Evolutionary conservation across 2,329 filamentous ascomycete genomes (phyloP).

Genomic region (Xylariaceae sp.): DNA sequence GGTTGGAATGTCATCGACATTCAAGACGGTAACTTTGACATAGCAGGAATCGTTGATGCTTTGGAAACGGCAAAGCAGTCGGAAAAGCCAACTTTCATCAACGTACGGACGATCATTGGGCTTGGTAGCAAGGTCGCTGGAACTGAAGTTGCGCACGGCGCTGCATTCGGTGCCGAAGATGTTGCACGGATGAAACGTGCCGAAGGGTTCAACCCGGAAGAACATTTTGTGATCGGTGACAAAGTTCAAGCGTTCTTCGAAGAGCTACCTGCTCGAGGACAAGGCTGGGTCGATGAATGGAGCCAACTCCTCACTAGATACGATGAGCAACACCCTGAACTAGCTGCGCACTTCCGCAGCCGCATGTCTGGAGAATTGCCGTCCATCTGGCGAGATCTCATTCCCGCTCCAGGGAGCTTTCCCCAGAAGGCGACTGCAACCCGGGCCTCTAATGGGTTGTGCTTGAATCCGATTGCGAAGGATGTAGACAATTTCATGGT

Average conservation of each 20-base stretch:
- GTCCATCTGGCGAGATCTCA: constrained; percentile 50
- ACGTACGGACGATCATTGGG: constrained; percentile 58
- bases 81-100: constrained; percentile 58
- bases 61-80: constrained; percentile 45
- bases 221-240: constrained; percentile 49
- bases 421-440: constrained; percentile 53
- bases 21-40: constrained; percentile 50
- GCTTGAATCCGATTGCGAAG: constrained; percentile 51
- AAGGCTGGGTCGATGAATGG: constrained; percentile 52
- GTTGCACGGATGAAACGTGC: constrained; percentile 55
- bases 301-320: constrained; percentile 48
- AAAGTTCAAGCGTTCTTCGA: constrained; percentile 55
- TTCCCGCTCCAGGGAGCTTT: constrained; percentile 47
- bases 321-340: constrained; percentile 25
- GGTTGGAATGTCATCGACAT: constrained; percentile 60
- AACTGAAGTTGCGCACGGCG: constrained; percentile 59
- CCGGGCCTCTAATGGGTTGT: constrained; percentile 49
- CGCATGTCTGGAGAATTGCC: constrained; percentile 50
- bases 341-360: constrained; percentile 46
- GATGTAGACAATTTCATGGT: constrained; percentile 47
- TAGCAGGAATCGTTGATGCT: constrained; percentile 48
- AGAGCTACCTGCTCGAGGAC: constrained; percentile 48
- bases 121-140: constrained; percentile 50
- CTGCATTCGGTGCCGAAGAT: constrained; percentile 55
- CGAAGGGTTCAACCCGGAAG: constrained; percentile 52